A percentile compares a stretch with the other conserved stretches of the same genome.
phyloP scores from a whole-genome alignment of 306 rosid species.

The Ormosia emarginata region DNA sequence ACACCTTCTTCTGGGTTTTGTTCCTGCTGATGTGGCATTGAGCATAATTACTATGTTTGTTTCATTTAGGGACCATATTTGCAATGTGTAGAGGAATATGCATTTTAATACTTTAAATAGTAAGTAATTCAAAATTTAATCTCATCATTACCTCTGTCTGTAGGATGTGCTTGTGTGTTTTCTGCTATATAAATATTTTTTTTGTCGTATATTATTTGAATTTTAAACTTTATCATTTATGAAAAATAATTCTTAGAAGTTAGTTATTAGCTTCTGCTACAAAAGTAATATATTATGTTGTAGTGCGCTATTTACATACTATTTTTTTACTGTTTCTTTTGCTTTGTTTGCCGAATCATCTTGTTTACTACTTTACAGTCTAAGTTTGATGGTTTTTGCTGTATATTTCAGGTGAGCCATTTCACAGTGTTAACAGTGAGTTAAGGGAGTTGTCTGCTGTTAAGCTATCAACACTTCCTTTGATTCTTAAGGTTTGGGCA shows the following conservation, averaged over 20 bases:
- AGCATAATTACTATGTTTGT: conserved; percentile 24
- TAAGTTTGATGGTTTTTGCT: background rate
- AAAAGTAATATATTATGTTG: background rate
- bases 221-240: background rate
- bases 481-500: conserved; percentile 69
- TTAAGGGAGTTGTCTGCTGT: conserved; percentile 87
- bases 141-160: background rate
- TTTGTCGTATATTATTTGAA: background rate
- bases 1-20: background rate
- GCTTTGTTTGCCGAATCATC: background rate
- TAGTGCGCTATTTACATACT: background rate
- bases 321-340: background rate
- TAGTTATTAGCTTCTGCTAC: background rate
- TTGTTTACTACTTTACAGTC: conserved; percentile 11
- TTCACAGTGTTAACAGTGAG: conserved; percentile 71
- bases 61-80: conserved; percentile 76
- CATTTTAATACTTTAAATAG: conserved; percentile 79
- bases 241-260: background rate
- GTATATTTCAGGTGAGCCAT: conserved; percentile 63
- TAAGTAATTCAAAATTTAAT: conserved; percentile 44
- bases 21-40: conserved; percentile 15
- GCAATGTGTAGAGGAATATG: conserved; percentile 81
- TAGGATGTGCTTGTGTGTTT: background rate
- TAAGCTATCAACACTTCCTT: conserved; percentile 79
- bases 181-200: background rate